Evolutionary conservation across 305 asterid species (phyloP).

Genomic region (Fraxinus greggii): DNA sequence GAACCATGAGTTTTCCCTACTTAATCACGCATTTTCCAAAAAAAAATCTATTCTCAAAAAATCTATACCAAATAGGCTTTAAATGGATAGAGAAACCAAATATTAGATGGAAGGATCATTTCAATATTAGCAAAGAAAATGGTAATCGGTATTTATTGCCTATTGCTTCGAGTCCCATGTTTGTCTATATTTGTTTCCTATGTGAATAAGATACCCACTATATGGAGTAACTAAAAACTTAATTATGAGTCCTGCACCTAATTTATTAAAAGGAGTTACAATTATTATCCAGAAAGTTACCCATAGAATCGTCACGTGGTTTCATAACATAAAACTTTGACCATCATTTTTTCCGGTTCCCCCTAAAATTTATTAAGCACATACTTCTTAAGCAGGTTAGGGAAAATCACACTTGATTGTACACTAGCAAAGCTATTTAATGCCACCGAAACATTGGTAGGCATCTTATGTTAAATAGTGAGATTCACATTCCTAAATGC

Average conservation of each 20-base stretch:
- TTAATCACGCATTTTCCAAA: not conserved
- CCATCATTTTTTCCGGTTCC: not conserved
- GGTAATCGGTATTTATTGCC: too few relatives aligned
- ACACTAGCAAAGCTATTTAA: not conserved
- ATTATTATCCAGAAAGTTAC: not conserved
- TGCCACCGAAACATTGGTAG: not conserved
- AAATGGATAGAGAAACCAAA: slow-evolving; percentile 10
- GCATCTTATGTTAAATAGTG: not conserved
- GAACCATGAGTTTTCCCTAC: not conserved
- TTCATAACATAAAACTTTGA: not conserved
- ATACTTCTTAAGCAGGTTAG: not conserved
- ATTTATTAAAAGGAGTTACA: not conserved
- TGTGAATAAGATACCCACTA: slow-evolving; percentile 3
- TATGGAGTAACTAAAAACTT: not conserved
- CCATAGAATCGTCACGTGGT: not conserved
- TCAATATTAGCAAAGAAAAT: too few relatives aligned
- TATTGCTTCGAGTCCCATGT: not conserved
- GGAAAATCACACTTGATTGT: not conserved
- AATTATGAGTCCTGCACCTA: not conserved
- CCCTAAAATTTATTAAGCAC: too few relatives aligned
- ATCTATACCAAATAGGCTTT: not conserved
- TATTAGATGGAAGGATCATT: not conserved
- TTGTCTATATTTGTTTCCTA: not conserved
- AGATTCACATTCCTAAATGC: not conserved
- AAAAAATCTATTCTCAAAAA: not conserved